Conservation (phyloP, 495 filamentous ascomycete genomes). For the Thozetella sp. region DNA sequence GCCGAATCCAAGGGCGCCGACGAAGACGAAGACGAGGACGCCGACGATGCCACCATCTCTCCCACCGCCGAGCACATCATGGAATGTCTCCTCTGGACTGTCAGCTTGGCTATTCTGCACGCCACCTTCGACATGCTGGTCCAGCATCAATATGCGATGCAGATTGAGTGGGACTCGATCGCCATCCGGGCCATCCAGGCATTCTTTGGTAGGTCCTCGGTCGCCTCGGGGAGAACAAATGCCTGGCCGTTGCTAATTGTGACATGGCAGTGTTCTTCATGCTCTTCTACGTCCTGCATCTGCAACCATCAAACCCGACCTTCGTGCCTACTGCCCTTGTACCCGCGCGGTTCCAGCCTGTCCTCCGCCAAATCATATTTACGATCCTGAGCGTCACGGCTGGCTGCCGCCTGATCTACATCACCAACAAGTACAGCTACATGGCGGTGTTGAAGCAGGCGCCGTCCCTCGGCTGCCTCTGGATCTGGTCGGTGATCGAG, state of each 20-base stretch:
- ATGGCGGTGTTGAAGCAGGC: constrained; percentile 90
- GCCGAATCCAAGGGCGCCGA: constrained; percentile 25
- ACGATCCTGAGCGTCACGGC: constrained; percentile 50
- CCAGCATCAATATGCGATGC: constrained; percentile 83
- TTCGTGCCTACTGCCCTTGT: constrained; percentile 38
- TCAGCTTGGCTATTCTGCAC: constrained; percentile 78
- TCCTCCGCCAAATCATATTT: constrained; percentile 63
- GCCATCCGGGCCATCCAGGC: constrained; percentile 50
- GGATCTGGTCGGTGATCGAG: constrained; percentile 94
- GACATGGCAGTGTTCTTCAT: constrained; percentile 57
- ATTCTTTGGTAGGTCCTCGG: constrained; percentile 41
- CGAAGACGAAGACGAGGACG: constrained; percentile 21
- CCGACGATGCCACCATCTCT: constrained; percentile 27
- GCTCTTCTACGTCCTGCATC: constrained; percentile 62
- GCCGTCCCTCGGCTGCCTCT: constrained; percentile 84
- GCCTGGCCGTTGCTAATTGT: constrained; percentile 7
- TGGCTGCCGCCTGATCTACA: constrained; percentile 78
- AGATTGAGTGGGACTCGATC: constrained; percentile 61
- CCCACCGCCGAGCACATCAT: constrained; percentile 51
- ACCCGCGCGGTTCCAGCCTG: constrained; percentile 40
- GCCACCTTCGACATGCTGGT: constrained; percentile 90
- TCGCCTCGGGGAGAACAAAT: not conserved
- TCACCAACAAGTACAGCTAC: constrained; percentile 79
- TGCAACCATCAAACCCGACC: constrained; percentile 40
- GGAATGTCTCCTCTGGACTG: constrained; percentile 66